These are phyloP conservation scores for Lasiosphaeris hirsuta DNA, from an alignment of 495 filamentous ascomycete species.

Conservation along the genomic window DNA sequence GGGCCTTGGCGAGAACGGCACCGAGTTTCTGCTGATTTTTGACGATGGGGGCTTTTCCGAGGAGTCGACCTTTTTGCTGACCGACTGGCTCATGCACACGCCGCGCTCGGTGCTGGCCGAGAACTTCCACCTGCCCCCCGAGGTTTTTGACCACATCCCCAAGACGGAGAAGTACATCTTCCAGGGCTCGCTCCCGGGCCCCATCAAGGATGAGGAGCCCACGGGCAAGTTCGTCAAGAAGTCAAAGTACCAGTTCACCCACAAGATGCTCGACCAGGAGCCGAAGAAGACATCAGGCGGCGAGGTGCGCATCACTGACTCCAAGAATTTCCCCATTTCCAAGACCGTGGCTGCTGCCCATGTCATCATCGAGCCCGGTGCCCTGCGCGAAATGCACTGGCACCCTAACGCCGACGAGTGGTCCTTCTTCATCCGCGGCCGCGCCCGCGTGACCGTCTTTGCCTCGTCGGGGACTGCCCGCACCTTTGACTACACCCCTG, in stretches of 20 bases:
- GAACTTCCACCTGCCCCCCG: slow-evolving; percentile 60
- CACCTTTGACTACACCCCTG: slow-evolving; percentile 46
- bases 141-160: slow-evolving; percentile 58
- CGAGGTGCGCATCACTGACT: slow-evolving; percentile 60
- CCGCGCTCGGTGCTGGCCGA: slow-evolving; percentile 60
- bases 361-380: slow-evolving; percentile 54
- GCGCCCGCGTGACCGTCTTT: slow-evolving; percentile 52
- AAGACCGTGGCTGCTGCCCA: slow-evolving; percentile 63
- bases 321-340: slow-evolving; percentile 63
- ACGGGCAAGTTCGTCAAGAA: slow-evolving; percentile 50
- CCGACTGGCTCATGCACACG: slow-evolving; percentile 65
- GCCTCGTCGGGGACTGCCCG: slow-evolving; percentile 45
- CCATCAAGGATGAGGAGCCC: slow-evolving; percentile 43
- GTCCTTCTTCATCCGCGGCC: slow-evolving; percentile 51
- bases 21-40: slow-evolving; percentile 69
- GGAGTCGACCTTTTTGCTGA: slow-evolving; percentile 65
- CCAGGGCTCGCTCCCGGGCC: slow-evolving; percentile 51
- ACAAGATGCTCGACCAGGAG: slow-evolving; percentile 58
- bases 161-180: slow-evolving; percentile 66
- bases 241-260: slow-evolving; percentile 58
- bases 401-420: slow-evolving; percentile 57
- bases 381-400: slow-evolving; percentile 60
- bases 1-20: slow-evolving; percentile 61
- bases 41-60: slow-evolving; percentile 67
- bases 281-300: slow-evolving; percentile 54